Conservation (phyloP, 176 grass and related monocot genomes). For the Phoenix roebelenii region DNA sequence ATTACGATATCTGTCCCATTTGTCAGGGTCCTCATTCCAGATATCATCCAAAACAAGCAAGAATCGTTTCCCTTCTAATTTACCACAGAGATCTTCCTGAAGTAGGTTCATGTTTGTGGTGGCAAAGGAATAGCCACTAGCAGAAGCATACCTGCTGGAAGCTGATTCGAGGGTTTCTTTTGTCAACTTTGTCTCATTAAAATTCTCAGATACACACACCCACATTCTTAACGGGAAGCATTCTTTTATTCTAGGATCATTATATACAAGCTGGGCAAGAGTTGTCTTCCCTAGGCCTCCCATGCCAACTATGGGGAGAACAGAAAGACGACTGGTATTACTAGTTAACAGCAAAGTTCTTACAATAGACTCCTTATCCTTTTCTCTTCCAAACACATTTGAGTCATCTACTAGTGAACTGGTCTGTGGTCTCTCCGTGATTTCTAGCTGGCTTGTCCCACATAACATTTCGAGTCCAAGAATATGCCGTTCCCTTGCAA, state of each 20-base stretch:
- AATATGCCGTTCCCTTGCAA: constrained; percentile 42
- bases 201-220: constrained; percentile 64
- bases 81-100: constrained; percentile 39
- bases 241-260: constrained; percentile 53
- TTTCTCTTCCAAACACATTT: constrained; percentile 53
- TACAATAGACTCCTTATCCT: constrained; percentile 58
- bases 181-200: constrained; percentile 61
- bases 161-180: constrained; percentile 62
- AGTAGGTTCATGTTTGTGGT: constrained; percentile 66
- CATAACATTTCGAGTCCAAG: constrained; percentile 35
- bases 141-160: background rate
- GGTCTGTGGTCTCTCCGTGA: constrained; percentile 33
- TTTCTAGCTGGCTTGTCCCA: constrained; percentile 20
- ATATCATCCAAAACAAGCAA: constrained; percentile 77
- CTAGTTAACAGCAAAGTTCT: constrained; percentile 25
- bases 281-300: constrained; percentile 75
- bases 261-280: constrained; percentile 53
- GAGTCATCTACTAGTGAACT: constrained; percentile 54
- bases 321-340: constrained; percentile 14
- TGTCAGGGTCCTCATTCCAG: constrained; percentile 57
- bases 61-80: constrained; percentile 43
- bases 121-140: background rate
- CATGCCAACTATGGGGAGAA: constrained; percentile 77
- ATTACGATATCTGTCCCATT: constrained; percentile 46
- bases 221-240: constrained; percentile 58